These are phyloP conservation scores for Verticillium nubilum DNA, from an alignment of 2,329 filamentous ascomycete genomes.

Conservation along the genomic window DNA sequence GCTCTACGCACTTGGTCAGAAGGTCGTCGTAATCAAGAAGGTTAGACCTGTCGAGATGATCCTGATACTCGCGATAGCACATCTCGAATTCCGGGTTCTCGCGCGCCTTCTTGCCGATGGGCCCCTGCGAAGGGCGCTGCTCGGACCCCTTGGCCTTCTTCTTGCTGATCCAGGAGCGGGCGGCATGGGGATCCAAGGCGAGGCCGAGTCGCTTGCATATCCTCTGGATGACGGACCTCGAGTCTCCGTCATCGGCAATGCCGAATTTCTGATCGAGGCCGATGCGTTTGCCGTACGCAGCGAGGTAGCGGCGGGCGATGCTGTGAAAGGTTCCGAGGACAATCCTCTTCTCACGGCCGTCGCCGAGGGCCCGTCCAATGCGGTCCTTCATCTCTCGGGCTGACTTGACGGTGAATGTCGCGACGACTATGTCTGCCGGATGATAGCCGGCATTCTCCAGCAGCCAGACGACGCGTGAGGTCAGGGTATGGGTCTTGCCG, in stretches of 20 bases:
- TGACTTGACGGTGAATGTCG: conserved; percentile 95
- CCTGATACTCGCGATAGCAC: conserved; percentile 72
- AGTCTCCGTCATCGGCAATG: conserved; percentile 83
- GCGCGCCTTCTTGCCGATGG: conserved; percentile 24
- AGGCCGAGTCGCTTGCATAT: conserved; percentile 72
- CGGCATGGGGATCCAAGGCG: conserved; percentile 62
- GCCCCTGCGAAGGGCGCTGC: conserved; percentile 13
- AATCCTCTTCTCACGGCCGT: conserved; percentile 63
- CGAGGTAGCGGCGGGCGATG: conserved; percentile 78
- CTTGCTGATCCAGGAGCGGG: conserved; percentile 72
- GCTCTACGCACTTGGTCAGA: conserved; percentile 73
- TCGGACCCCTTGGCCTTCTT: conserved; percentile 50
- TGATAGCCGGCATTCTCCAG: conserved; percentile 65
- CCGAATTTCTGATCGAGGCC: conserved; percentile 79
- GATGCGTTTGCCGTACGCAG: conserved; percentile 78
- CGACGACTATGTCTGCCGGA: conserved; percentile 87
- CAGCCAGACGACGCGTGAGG: conserved; percentile 85
- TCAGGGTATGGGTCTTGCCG: conserved; percentile 94
- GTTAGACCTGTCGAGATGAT: conserved; percentile 67
- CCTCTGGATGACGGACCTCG: conserved; percentile 70
- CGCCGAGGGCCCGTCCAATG: conserved; percentile 74
- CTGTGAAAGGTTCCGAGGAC: conserved; percentile 94
- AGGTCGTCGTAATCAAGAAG: conserved; percentile 93
- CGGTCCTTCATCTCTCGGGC: conserved; percentile 89
- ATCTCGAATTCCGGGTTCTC: conserved; percentile 57